A percentile compares a stretch with the other conserved stretches of the same genome.
Conservation (phyloP, 257 asterid species). For the Nicotiana paniculata region DNA sequence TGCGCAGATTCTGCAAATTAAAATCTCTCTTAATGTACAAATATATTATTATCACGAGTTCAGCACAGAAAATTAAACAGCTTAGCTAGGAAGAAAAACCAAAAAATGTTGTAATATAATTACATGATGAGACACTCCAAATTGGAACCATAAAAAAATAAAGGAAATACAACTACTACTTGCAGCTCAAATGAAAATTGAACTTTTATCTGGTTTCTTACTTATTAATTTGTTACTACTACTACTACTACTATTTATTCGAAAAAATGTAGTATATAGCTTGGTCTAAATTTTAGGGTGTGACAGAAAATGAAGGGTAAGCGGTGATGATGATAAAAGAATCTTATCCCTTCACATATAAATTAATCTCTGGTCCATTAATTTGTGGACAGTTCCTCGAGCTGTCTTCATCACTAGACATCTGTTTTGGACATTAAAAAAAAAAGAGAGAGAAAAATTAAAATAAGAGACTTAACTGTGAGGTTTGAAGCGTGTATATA, state of each 20-base stretch:
- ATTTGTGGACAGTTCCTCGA: not conserved
- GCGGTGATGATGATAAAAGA: not conserved
- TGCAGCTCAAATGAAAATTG: not conserved
- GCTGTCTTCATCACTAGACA: not conserved
- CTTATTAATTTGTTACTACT: not conserved
- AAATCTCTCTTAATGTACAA: not conserved
- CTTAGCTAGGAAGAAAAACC: not conserved
- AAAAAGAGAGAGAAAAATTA: no score
- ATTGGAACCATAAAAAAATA: not conserved
- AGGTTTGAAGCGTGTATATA: no score
- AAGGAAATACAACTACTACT: not conserved
- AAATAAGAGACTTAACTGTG: no score
- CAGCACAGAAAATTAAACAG: no score
- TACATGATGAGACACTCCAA: not conserved
- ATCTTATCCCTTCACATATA: slow-evolving; percentile 6
- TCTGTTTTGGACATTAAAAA: not conserved
- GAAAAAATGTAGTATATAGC: not conserved
- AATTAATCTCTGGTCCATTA: slow-evolving; percentile 3
- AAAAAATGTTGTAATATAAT: not conserved
- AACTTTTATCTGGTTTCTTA: not conserved
- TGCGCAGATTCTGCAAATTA: not conserved
- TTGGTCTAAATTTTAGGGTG: not conserved
- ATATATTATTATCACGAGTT: no score
- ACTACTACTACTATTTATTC: not conserved
- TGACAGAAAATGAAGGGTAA: not conserved